Base-by-base conservation (phyloP, 768 basidiomycete species). In the Mycena belliarum region DNA sequence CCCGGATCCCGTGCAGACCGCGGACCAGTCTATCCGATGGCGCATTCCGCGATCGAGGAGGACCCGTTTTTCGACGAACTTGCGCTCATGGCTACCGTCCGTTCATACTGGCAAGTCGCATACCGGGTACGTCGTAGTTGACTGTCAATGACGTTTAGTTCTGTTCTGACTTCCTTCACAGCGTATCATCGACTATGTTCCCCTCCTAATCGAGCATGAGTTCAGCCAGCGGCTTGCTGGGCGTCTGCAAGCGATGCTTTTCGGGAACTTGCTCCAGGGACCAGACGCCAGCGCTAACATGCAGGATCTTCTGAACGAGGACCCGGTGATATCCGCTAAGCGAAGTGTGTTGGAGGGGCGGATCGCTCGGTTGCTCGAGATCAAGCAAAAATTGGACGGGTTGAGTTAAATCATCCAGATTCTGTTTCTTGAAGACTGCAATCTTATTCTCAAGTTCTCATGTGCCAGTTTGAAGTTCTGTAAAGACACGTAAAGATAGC, bases 101-200 rank as follows among this genome's bases (percentile, higher is more conserved):
- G 73, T 0, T 80, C 77, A 23, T 83, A 80, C 53, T 82, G 74
- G 66, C 74, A 77, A 28, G 70, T 81, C 1, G 74, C 78, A n/a
- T 79, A 72, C 68, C 79, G 79, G 73, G 79, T 55, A 18, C 46
- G 52, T 45, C 75, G 29, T 12, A 49, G 8, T n/a, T 37, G 14
- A 35, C 18, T 23, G 37, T 35, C n/a, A 16, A 1, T 15, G 1
- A n/a, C 26, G 65, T 46, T 40, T 43, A 20, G 7, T 18, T 18
- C 0, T 7, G 9, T 48, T 16, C 18, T 52, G 29, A 32, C 12
- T 52, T 6, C 24, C 37, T 23, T n/a, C 20, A 1, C 49, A 83
- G 82, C 78, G 82, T 11, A 64, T 81, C 57, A 72, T 79, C 54
- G 82, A 83, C 52, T 65, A 75, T 52, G 45, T 83, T 16, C 79